phyloP scores from a whole-genome alignment of 345 rosid species.

The Eucalyptus tenuipes region DNA sequence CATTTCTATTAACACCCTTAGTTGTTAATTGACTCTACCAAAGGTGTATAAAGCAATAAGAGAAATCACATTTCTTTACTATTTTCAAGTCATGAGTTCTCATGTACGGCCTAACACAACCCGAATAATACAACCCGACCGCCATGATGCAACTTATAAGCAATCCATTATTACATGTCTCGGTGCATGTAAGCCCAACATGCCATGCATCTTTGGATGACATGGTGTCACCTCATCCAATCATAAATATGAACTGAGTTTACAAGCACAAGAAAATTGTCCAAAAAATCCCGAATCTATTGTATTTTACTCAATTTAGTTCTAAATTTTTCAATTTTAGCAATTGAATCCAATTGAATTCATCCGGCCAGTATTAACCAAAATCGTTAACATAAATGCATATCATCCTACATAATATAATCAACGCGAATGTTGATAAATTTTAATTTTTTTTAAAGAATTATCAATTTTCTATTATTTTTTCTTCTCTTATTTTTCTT shows the following conservation, averaged over 20 bases:
- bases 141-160: background rate
- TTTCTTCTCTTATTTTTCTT: too few species aligned
- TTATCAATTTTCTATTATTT: too few species aligned
- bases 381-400: too few species aligned
- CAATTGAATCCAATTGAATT: too few species aligned
- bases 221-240: background rate
- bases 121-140: background rate
- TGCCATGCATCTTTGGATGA: background rate
- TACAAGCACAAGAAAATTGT: too few species aligned
- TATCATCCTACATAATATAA: too few species aligned
- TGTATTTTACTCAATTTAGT: fast-evolving
- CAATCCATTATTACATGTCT: background rate
- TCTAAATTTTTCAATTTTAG: too few species aligned
- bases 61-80: background rate
- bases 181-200: background rate
- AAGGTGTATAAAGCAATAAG: background rate
- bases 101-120: background rate
- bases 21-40: background rate
- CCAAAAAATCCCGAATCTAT: fast-evolving
- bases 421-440: fast-evolving
- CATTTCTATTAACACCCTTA: background rate
- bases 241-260: background rate
- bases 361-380: too few species aligned
- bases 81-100: background rate
- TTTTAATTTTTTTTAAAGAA: too few species aligned